Evolutionary conservation across 805 yeast genomes (phyloP), one percentile per base, ranked within the genome.

Genomic region (Isabelozyma rhagii): DNA sequence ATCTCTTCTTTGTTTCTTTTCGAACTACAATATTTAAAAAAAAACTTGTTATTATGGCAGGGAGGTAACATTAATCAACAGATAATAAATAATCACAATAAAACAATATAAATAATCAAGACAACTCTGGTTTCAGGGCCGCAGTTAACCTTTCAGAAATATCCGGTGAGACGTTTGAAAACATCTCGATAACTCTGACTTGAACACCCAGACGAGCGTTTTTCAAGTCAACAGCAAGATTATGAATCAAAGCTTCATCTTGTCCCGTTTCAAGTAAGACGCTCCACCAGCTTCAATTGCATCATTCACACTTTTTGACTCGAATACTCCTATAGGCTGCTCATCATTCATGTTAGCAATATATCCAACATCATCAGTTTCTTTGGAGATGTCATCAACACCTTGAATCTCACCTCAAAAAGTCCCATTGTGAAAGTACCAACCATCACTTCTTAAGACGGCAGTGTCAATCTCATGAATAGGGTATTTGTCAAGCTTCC

Each of bases 181-280:
- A 61, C 60, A 54, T 51, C 29, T 52, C 49, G 29, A 61, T 46
- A 18, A 57, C 64, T 31, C 58, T 54, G 53, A 57, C 61, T 44
- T 58, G 62, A 41, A 60, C 50, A 7, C 51, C 53, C 9, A 53
- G 46, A 42, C 54, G 54, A 34, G 63, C 63, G 34, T 51, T 57
- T 25, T 53, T 48, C 15, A 57, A 60, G 50, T 58, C 60, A 39
- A 47, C 58, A 39, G 61, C 59, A 34, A 61, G 48, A 45, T 61
- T 61, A 56, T 61, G 60, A 38, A 58, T 57, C 55, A 61, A 58
- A 55, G 60, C 52, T 50, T 54, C 51, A 45, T 58, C 60, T 49
- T 58, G 62, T 52, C 53, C 51, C 51, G 55, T 54, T 29, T 50
- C 50, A 21, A 51, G 60, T 57, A 61, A 58, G 10, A 55, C 57